Percentiles rank a stretch among this genome's conserved stretches.
phyloP scores from a whole-genome alignment of 768 basidiomycete species.

The Termitomyces sp. region DNA sequence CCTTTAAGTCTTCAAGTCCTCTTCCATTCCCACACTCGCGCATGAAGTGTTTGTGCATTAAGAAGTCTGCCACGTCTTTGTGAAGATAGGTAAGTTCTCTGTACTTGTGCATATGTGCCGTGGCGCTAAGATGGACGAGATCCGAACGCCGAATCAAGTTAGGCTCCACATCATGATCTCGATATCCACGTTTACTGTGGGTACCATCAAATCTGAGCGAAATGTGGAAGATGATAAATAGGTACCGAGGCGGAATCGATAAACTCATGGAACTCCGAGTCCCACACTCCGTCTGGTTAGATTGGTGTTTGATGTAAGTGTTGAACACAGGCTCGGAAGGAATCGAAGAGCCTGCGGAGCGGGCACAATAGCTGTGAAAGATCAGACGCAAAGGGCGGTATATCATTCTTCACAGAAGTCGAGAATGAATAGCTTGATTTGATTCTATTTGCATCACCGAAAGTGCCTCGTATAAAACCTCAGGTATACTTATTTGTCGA shows the following conservation, averaged over 20 bases:
- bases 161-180: not conserved
- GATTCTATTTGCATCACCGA: too few species aligned
- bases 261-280: not conserved
- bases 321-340: not conserved
- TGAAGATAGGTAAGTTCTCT: not conserved
- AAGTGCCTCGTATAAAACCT: too few species aligned
- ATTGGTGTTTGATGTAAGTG: not conserved
- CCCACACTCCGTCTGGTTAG: not conserved
- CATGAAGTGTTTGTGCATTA: not conserved
- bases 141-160: not conserved
- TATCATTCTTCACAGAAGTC: too few species aligned
- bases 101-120: not conserved
- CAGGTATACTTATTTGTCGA: too few species aligned
- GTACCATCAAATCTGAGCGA: not conserved
- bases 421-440: too few species aligned
- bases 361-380: too few species aligned
- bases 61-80: not conserved
- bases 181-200: not conserved
- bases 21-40: too few species aligned
- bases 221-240: not conserved
- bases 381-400: too few species aligned
- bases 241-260: not conserved
- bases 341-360: too few species aligned
- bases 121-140: not conserved
- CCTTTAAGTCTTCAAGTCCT: not conserved